Evolutionary conservation across 257 asterid genomes (phyloP), one percentile per base, ranked within the genome.

Genomic region (Salvia splendens): DNA sequence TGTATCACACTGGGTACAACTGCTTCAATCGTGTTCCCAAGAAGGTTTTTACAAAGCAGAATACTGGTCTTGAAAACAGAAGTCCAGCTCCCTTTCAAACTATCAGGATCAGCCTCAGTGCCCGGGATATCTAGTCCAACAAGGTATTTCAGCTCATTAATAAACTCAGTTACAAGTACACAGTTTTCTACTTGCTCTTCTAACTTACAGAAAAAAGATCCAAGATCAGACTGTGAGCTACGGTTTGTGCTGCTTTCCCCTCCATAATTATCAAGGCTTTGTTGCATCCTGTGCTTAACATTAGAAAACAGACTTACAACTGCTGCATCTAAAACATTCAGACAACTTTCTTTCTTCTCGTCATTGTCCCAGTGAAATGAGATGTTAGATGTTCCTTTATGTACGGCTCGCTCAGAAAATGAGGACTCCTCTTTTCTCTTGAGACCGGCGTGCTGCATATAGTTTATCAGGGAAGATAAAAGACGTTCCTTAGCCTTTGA

Each of bases 181-280:
- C 95, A 91, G 76, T 86, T 88, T 73, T 94, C 95, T 64, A 84
- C 75, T 72, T 84, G 96, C 79, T 80, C 96, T 83, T 94, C 97
- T 50, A 94, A 71, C 59, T 85, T 88, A 73, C 79, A 62, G 70
- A 75, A 74, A 81, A 86, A 74, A 30, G 83, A 75, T 70, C 87
- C 95, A 67, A 81, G 80, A 79, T 83, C 86, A 67, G 85, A 80
- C 67, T 55, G 77, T 17, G 48, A 61, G 74, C 77, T 55, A 59
- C 46, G 79, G 74, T 79, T 79, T 10, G 77, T 51, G 61, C 66
- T 74, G 69, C 78, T 76, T 68, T 66, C 82, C 69, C 52, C 75
- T 55, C 69, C 72, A 74, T 78, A 77, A 68, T 49, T 79, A 80
- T 78, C 85, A 79, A 88, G 71, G 79, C 81, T 71, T 61, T 79